Conservation (phyloP, 768 basidiomycete genomes). For the Kwoniella newhampshirensis region DNA sequence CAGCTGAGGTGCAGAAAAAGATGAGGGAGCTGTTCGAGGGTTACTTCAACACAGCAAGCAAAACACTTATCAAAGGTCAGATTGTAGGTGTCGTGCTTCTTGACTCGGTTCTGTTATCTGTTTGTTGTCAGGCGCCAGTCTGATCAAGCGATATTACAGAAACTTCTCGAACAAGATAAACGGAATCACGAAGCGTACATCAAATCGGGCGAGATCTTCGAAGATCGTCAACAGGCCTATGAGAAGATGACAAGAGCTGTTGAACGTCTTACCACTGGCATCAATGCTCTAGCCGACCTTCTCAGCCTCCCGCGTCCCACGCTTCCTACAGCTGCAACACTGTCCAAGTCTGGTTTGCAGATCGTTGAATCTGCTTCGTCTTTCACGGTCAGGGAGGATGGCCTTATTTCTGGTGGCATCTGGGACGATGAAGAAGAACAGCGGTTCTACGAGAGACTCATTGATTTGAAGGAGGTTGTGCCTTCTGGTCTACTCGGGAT, state of each 20-base stretch:
- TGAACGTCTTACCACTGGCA: conserved; percentile 83
- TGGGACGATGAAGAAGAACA: conserved; percentile 99
- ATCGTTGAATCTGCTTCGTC: conserved; percentile 51
- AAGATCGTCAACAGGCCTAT: conserved; percentile 96
- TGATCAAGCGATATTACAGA: conserved; percentile 57
- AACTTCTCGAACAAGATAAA: conserved; percentile 92
- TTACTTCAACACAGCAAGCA: conserved; percentile 87
- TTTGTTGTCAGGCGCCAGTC: background rate
- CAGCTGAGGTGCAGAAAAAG: conserved; percentile 78
- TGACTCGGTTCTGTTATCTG: background rate
- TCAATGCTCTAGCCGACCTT: conserved; percentile 90
- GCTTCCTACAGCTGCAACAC: conserved; percentile 72
- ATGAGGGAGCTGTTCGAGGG: conserved; percentile 91
- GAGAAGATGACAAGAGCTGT: conserved; percentile 97
- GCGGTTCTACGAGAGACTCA: conserved; percentile 86
- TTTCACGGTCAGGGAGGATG: conserved; percentile 59
- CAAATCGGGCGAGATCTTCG: conserved; percentile 97
- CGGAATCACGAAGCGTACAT: conserved; percentile 99
- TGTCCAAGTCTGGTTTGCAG: conserved; percentile 50
- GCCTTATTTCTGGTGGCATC: conserved; percentile 67
- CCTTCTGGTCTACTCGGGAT: conserved; percentile 83
- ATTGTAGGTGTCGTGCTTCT: too few species aligned
- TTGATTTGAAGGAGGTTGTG: conserved; percentile 87
- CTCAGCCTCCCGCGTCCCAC: conserved; percentile 75
- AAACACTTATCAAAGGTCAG: conserved; percentile 88